A percentile compares a stretch with the other conserved stretches of the same genome.
Conservation (phyloP, 768 basidiomycete species). For the Galerina marginata region DNA sequence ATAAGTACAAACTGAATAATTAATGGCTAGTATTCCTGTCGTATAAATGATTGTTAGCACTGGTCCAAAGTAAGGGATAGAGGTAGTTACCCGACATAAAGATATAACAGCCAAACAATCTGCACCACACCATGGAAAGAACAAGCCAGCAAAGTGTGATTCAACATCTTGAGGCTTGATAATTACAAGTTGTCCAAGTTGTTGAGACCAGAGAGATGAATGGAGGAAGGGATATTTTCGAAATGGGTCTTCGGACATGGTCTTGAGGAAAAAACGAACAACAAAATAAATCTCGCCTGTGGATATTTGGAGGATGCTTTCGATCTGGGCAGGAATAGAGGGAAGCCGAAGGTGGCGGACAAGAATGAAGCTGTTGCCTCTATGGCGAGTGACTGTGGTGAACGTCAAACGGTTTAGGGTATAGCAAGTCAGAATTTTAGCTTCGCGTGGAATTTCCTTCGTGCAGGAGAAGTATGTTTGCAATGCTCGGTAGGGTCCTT, state of each 20-base stretch:
- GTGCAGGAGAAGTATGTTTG: not conserved
- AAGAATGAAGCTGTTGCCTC: constrained; percentile 7
- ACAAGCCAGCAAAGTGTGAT: not conserved
- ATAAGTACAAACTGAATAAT: too few relatives aligned
- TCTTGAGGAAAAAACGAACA: constrained; percentile 1
- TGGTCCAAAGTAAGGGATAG: not conserved
- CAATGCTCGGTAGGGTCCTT: not conserved
- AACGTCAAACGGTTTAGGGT: constrained; percentile 1
- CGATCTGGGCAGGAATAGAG: constrained; percentile 1
- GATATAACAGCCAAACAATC: not conserved
- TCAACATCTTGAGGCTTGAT: not conserved
- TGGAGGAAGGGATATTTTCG: not conserved
- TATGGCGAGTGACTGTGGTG: constrained; percentile 1
- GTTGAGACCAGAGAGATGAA: not conserved
- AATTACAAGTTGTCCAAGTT: not conserved
- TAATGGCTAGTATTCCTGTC: not conserved
- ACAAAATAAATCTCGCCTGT: not conserved
- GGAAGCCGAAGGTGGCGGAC: not conserved
- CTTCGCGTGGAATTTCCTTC: not conserved
- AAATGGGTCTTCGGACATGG: not conserved
- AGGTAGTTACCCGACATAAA: constrained; percentile 1
- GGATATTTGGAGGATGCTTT: not conserved
- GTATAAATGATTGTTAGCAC: not conserved
- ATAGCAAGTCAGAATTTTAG: not conserved
- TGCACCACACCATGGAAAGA: not conserved